These are phyloP conservation scores for Lunasporangiospora selenospora DNA, from an alignment of 192 early-diverging fungal genomes.

Conservation along the genomic window DNA sequence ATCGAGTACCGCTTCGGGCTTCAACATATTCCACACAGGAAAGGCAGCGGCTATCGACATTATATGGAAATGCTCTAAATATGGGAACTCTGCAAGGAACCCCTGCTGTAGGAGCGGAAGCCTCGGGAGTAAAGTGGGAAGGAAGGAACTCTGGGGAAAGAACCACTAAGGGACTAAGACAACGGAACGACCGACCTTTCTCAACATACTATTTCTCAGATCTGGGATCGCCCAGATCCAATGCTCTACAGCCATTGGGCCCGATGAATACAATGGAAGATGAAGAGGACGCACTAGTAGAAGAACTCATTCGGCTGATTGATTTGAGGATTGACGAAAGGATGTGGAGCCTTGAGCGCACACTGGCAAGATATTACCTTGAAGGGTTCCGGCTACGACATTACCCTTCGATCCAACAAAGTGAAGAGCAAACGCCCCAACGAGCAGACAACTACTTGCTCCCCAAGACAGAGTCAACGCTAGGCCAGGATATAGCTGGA, in stretches of 20 bases:
- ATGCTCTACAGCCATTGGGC: constrained; percentile 14
- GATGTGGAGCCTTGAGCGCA: constrained; percentile 45
- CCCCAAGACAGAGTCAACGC: not conserved
- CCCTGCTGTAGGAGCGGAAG: constrained; percentile 1
- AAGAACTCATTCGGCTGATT: constrained; percentile 41
- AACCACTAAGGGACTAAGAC: no score
- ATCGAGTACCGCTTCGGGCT: constrained; percentile 14
- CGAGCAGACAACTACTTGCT: not conserved
- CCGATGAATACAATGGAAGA: constrained; percentile 15
- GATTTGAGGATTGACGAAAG: constrained; percentile 37
- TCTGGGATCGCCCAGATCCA: constrained; percentile 22
- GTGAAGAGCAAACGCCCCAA: no score
- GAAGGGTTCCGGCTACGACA: constrained; percentile 41
- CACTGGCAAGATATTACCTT: constrained; percentile 35
- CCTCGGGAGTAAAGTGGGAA: not conserved
- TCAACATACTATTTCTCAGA: constrained; percentile 47
- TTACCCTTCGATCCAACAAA: constrained; percentile 3
- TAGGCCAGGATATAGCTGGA: not conserved
- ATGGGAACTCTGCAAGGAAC: no score
- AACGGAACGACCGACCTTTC: constrained; percentile 1
- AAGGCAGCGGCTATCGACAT: not conserved
- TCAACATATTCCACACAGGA: constrained; percentile 2
- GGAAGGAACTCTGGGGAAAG: not conserved
- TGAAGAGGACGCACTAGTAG: constrained; percentile 25
- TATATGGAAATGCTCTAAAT: constrained; percentile 18